Evolutionary conservation across 768 basidiomycete genomes (phyloP).

Genomic region (Amylocystis lapponica): DNA sequence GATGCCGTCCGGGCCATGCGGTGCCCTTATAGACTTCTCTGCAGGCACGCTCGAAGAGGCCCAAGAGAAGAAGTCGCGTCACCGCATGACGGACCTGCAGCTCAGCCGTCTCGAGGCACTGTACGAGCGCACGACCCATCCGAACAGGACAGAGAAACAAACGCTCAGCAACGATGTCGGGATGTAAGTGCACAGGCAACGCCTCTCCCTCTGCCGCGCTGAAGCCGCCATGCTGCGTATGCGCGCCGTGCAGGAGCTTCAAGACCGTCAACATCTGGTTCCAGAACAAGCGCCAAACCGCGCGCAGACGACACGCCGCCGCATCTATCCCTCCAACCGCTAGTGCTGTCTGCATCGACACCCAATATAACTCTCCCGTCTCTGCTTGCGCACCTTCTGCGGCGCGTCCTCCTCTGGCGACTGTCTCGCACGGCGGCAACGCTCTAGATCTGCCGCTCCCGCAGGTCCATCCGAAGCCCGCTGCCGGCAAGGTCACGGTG

Average conservation of each 20-base stretch:
- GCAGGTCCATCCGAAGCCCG: constrained; percentile 2
- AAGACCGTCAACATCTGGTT: constrained; percentile 66
- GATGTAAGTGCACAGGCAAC: constrained; percentile 22
- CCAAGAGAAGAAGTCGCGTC: constrained; percentile 30
- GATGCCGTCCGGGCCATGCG: too few relatives aligned
- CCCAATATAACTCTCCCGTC: too few relatives aligned
- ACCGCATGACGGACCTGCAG: constrained; percentile 31
- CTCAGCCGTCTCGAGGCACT: constrained; percentile 21
- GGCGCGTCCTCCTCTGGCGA: constrained; percentile 8
- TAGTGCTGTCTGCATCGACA: too few relatives aligned
- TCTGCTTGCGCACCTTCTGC: too few relatives aligned
- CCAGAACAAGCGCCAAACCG: constrained; percentile 69
- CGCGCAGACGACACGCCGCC: neutral
- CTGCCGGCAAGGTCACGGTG: neutral
- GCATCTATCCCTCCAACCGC: constrained; percentile 6
- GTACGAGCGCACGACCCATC: constrained; percentile 19
- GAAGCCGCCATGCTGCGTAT: too few relatives aligned
- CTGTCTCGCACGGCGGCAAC: too few relatives aligned
- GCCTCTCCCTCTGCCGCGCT: too few relatives aligned
- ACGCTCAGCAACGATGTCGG: constrained; percentile 18
- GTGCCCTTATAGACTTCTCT: too few relatives aligned
- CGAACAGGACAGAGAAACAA: constrained; percentile 19
- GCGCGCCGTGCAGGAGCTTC: constrained; percentile 32
- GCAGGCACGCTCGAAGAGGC: too few relatives aligned
- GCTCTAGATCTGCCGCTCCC: constrained; percentile 8